phyloP scores from a whole-genome alignment of 352 stramenopile species.

The Phytophthora constricta region DNA sequence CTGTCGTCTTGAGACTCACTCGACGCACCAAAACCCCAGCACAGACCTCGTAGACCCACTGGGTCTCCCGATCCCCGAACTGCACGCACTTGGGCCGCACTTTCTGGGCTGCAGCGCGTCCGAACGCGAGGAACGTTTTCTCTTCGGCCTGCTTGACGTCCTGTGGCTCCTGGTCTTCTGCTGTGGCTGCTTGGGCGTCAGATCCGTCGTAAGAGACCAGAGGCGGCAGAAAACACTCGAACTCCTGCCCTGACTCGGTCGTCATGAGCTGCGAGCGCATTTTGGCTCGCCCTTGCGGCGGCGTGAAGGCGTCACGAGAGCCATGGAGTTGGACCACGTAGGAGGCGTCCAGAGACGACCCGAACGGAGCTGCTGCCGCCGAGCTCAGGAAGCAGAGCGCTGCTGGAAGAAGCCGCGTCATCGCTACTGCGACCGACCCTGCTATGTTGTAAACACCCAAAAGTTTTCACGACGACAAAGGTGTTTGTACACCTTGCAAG shows the following conservation, averaged over 20 bases:
- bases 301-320: slow-evolving; percentile 44
- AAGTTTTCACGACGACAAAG: too few species aligned
- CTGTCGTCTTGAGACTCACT: slow-evolving; percentile 36
- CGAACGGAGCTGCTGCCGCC: slow-evolving; percentile 11
- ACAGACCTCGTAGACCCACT: slow-evolving; percentile 79
- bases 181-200: neutral
- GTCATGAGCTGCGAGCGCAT: slow-evolving; percentile 66
- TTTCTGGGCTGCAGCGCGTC: slow-evolving; percentile 57
- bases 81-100: slow-evolving; percentile 71
- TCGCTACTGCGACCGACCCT: too few species aligned
- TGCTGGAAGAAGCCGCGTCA: slow-evolving; percentile 30
- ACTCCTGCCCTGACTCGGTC: slow-evolving; percentile 64
- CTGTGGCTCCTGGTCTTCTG: neutral
- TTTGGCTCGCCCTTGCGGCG: slow-evolving; percentile 19
- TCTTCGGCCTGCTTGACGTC: slow-evolving; percentile 7
- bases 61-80: slow-evolving; percentile 52
- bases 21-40: slow-evolving; percentile 60
- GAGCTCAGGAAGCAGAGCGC: slow-evolving; percentile 14
- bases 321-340: slow-evolving; percentile 80
- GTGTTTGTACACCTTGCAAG: too few species aligned
- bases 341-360: slow-evolving; percentile 41
- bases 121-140: slow-evolving; percentile 52
- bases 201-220: slow-evolving; percentile 7
- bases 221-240: slow-evolving; percentile 78
- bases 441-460: too few species aligned